Evolutionary conservation across 1,284 basidiomycete species (phyloP).

Genomic region (Apiotrichum laibachii): DNA sequence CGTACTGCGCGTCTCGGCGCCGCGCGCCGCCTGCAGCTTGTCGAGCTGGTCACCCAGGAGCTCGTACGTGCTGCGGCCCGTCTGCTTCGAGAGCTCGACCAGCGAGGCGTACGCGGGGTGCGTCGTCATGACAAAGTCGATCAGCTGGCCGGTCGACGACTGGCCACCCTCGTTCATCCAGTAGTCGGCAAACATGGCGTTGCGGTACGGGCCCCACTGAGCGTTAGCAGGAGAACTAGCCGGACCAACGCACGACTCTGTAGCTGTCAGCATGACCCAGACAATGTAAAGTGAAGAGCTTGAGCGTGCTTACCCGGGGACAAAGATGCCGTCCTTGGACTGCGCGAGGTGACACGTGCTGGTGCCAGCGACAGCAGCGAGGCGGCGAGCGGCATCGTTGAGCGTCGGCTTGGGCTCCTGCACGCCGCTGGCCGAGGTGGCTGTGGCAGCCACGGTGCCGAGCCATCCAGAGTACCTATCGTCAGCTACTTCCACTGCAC

Average conservation of each 20-base stretch:
- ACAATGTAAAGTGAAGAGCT: too few relatives aligned
- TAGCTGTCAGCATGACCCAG: not conserved
- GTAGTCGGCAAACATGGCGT: constrained; percentile 78
- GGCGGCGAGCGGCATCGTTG: constrained; percentile 71
- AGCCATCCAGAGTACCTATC: constrained; percentile 94
- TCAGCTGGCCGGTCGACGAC: constrained; percentile 95
- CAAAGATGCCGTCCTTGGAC: constrained; percentile 75
- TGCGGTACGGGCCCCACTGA: constrained; percentile 88
- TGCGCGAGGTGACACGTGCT: constrained; percentile 93
- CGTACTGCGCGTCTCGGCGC: constrained; percentile 60
- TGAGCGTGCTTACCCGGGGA: constrained; percentile 68
- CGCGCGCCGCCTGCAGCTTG: constrained; percentile 61
- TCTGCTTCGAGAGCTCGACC: constrained; percentile 57
- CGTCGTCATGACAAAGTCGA: constrained; percentile 91
- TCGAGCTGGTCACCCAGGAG: constrained; percentile 75
- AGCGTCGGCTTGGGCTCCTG: constrained; percentile 57
- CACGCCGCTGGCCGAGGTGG: constrained; percentile 56
- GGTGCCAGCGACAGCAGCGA: constrained; percentile 93
- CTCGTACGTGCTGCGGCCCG: constrained; percentile 53
- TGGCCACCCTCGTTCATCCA: constrained; percentile 99
- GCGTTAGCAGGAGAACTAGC: not conserved
- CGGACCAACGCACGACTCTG: constrained; percentile 28
- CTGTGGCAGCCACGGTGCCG: constrained; percentile 85
- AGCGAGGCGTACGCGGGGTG: constrained; percentile 79
- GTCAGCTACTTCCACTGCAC: not conserved